Evolutionary conservation across 805 yeast genomes (phyloP), one percentile per base, ranked within the genome.

Genomic region (Myxozyma monticola): DNA sequence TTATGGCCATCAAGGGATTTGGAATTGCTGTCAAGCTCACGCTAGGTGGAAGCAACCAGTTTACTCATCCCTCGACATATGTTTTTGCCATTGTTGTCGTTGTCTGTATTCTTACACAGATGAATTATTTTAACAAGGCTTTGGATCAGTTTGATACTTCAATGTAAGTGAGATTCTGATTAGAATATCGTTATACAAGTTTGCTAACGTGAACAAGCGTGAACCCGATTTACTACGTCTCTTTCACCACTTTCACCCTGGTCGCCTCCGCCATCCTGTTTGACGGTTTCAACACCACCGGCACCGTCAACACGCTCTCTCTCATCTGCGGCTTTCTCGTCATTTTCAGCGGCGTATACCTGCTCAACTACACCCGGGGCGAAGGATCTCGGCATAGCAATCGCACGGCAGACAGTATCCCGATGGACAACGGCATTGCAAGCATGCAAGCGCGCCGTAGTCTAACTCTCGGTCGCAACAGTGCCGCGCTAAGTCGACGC

Each of bases 61-160:
- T 88, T 68, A 77, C 88, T 1, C 93, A 88, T 62, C 72, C 84
- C 7, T 84, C 93, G 30, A 88, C 96, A 0, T 88, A 89, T 64
- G 73, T 89, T 49, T 88, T 88, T 74, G 77, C 87, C 30, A 59
- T 78, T 26, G 89, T 87, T 21, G 96, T 88, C 49, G 85, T 74
- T 7, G 76, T 84, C 36, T 88, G 96, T 69, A 89, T 88, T 60
- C 62, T 85, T 62, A 87, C 95, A 4, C 96, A 88, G 69, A 88
- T 88, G 96, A 88, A 87, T 72, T 88, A 86, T 67, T 87, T 88
- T 75, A 88, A 88, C 76, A 89, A 87, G 72, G 96, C 96, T 0
- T 75, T 88, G 64, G 96, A 90, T 61, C 96, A 87, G 68, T 88
- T 88, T 62, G 96, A 89, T 66, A 88, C 96, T 4, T 85, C 95